Base-by-base conservation (phyloP, 2,329 filamentous ascomycete genomes). In the Aschersonia sp. region DNA sequence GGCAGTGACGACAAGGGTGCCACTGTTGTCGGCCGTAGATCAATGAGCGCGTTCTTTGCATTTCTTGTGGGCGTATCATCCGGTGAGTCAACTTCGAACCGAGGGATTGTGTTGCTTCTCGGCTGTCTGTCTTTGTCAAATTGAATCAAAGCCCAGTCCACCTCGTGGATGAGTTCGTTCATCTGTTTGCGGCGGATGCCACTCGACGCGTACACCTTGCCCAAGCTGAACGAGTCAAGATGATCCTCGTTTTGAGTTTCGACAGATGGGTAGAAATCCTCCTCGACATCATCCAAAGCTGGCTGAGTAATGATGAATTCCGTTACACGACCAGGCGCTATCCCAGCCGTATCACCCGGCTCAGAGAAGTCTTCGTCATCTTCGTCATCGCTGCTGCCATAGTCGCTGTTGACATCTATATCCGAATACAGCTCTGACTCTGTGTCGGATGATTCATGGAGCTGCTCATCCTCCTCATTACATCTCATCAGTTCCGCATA, bases 61-160 rank as follows among this genome's bases (percentile, higher is more conserved):
- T 45, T 47, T 51, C 51, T 45, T 44, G 48, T 50, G 1, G 51
- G 51, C 4, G 52, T 50, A 6, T 43, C 45, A 31, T 48, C 49
- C 29, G 52, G 38, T 20, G 59, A 51, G 43, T 55, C 47, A 2
- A 20, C 20, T 20, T 20, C 20, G 20, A 20, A 20, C 20, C 20
- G 20, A 20, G 78, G 78, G 29, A 95, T 82, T 9, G 77, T 65
- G 56, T 96, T 96, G 50, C 78, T 75, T 0, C 75, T 70, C 3
- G 91, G 85, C 10, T 82, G 68, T 1, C 91, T 79, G 9, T 82
- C 75, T 4, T 82, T 72, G 9, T 83, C 71, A 53, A 97, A 86
- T 54, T 85, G 80, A 56, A 97, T 89, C 2, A 97, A 70, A 0
- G 89, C 89, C 91, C 91, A 97, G 63, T 97, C 91, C 43, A 97